Conservation (phyloP, 441 rosid genomes). For the Isatis lusitanica region DNA sequence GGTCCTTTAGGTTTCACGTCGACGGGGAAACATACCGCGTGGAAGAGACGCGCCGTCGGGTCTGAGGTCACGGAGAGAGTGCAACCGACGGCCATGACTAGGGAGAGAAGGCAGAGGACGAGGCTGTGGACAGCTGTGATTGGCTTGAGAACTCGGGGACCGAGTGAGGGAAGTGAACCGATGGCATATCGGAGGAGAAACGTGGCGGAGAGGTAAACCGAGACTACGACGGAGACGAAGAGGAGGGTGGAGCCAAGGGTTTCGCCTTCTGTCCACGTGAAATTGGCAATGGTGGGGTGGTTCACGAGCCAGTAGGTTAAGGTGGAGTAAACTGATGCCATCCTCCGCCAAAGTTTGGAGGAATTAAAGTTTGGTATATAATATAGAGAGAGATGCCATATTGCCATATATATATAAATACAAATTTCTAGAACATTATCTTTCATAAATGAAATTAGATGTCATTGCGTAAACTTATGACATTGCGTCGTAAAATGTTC, state of each 20-base stretch:
- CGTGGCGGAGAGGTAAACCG: slow-evolving; percentile 55
- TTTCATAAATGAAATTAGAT: neutral
- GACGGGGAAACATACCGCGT: slow-evolving; percentile 51
- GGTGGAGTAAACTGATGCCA: slow-evolving; percentile 31
- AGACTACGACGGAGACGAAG: slow-evolving; percentile 43
- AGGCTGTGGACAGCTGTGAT: slow-evolving; percentile 65
- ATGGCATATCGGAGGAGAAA: slow-evolving; percentile 33
- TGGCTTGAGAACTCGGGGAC: slow-evolving; percentile 47
- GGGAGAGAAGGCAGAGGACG: slow-evolving; percentile 46
- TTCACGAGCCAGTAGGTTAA: slow-evolving; percentile 60
- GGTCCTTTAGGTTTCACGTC: slow-evolving; percentile 48
- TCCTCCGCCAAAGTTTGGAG: neutral
- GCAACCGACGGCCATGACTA: slow-evolving; percentile 64
- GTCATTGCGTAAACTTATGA: slow-evolving; percentile 2
- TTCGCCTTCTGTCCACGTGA: slow-evolving; percentile 58
- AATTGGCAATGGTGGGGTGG: slow-evolving; percentile 62
- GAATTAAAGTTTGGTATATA: neutral
- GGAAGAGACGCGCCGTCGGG: slow-evolving; percentile 17
- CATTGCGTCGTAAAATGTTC: neutral
- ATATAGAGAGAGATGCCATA: neutral
- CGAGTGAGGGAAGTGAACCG: slow-evolving; percentile 35
- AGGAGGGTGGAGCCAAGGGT: slow-evolving; percentile 63
- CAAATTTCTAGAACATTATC: neutral
- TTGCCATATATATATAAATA: neutral
- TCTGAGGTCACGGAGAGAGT: slow-evolving; percentile 41